Evolutionary conservation across 164 flowering plant species (phyloP).

Genomic region (Cinnamomum micranthum): DNA sequence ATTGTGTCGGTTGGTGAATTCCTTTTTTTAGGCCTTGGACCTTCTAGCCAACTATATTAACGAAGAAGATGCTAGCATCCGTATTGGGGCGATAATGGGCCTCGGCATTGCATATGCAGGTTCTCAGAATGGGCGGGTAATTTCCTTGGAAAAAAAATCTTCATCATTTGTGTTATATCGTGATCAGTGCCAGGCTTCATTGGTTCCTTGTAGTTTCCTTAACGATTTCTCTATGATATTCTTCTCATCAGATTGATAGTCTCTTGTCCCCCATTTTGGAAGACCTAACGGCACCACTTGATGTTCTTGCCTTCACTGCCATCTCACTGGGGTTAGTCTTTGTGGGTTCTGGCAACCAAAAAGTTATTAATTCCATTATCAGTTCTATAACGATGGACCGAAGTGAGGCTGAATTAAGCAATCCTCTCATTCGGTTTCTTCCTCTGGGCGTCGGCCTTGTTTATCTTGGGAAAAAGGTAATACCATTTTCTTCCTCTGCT

Average conservation of each 20-base stretch:
- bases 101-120: conserved; percentile 93
- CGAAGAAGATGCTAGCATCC: conserved; percentile 72
- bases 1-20: not conserved
- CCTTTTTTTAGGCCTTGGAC: conserved; percentile 61
- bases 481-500: too few species aligned
- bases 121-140: conserved; percentile 75
- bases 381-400: conserved; percentile 77
- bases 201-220: too few species aligned
- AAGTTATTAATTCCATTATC: conserved; percentile 88
- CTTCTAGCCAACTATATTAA: conserved; percentile 66
- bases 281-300: conserved; percentile 80
- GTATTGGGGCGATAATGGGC: conserved; percentile 97
- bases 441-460: conserved; percentile 91
- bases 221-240: conserved; percentile 15
- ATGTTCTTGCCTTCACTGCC: conserved; percentile 87
- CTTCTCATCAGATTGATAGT: conserved; percentile 42
- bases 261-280: conserved; percentile 59
- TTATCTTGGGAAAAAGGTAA: conserved; percentile 31
- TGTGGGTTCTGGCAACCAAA: conserved; percentile 94
- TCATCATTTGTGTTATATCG: too few species aligned
- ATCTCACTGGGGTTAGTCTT: conserved; percentile 77
- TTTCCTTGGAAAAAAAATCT: not conserved
- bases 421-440: conserved; percentile 72
- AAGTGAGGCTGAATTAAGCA: conserved; percentile 74
- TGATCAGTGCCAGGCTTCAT: not conserved